Percentiles rank a stretch among this genome's conserved stretches.
Conservation (phyloP, 2,329 filamentous ascomycete genomes). For the Colletotrichum scovillei region DNA sequence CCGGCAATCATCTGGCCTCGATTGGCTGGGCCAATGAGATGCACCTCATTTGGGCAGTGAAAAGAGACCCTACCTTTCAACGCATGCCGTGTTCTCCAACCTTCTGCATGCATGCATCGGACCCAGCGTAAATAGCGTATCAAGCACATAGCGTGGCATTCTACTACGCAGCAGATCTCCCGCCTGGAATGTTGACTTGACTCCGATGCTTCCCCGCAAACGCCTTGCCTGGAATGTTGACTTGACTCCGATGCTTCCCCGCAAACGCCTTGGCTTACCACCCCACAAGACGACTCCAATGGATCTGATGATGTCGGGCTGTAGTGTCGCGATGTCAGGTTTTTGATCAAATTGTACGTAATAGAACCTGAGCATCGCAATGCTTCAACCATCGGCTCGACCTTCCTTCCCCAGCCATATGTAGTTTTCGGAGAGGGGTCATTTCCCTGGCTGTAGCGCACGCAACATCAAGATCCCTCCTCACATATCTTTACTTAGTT, state of each 20-base stretch:
- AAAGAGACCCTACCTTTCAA: not conserved
- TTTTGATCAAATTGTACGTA: not conserved
- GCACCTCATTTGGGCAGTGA: not conserved
- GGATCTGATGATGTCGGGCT: not conserved
- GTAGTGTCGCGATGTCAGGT: not conserved
- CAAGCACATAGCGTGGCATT: not conserved
- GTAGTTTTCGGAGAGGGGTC: not conserved
- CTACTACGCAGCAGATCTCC: not conserved
- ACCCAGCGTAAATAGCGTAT: not conserved
- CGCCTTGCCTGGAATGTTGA: not conserved
- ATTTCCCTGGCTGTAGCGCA: not conserved
- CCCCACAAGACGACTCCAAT: not conserved
- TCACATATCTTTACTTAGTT: no score
- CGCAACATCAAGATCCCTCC: not conserved
- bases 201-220: conserved; percentile 27
- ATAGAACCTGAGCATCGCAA: not conserved
- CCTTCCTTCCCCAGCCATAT: not conserved
- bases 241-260: conserved; percentile 14
- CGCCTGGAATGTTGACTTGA: not conserved
- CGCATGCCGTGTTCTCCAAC: not conserved
- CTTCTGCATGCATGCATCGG: not conserved
- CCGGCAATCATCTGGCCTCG: not conserved
- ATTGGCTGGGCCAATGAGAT: not conserved
- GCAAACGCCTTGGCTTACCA: conserved; percentile 14
- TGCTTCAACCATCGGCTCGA: no score